phyloP scores from a whole-genome alignment of 2,329 filamentous ascomycete species.

The Paecilomyces formosus region DNA sequence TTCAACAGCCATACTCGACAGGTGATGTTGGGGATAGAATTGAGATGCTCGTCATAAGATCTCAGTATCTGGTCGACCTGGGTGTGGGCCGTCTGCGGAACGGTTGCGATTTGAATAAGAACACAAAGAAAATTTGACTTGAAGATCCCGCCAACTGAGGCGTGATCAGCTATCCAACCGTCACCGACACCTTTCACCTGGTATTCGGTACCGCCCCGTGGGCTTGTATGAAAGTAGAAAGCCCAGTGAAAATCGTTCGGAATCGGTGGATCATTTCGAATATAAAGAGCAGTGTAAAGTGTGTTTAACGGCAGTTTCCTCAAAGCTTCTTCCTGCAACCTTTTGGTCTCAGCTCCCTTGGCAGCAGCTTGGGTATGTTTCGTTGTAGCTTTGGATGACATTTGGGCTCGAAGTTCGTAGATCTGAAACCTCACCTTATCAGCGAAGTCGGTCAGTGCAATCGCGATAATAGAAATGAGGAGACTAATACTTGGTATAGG shows the following conservation, averaged over 20 bases:
- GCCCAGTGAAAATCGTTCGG: conserved; percentile 24
- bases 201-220: conserved; percentile 14
- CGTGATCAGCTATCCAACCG: conserved; percentile 9
- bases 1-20: conserved; percentile 17
- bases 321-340: neutral
- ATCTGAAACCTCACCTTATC: neutral
- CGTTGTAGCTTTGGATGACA: neutral
- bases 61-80: conserved; percentile 15
- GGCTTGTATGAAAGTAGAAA: conserved; percentile 16
- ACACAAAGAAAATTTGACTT: conserved; percentile 14
- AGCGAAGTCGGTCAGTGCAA: no score
- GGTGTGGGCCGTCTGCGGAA: conserved; percentile 7
- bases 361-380: neutral
- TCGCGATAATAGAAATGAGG: no score
- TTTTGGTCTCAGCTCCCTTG: neutral
- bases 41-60: conserved; percentile 12
- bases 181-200: conserved; percentile 11
- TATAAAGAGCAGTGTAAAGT: conserved; percentile 14
- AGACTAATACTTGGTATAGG: no score
- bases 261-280: conserved; percentile 15
- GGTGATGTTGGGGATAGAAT: conserved; percentile 15
- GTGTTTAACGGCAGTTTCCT: neutral
- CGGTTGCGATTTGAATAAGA: conserved; percentile 12
- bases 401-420: neutral
- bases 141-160: conserved; percentile 7